Evolutionary conservation across 83 land plant species (phyloP).

Genomic region (Picea mariana): DNA sequence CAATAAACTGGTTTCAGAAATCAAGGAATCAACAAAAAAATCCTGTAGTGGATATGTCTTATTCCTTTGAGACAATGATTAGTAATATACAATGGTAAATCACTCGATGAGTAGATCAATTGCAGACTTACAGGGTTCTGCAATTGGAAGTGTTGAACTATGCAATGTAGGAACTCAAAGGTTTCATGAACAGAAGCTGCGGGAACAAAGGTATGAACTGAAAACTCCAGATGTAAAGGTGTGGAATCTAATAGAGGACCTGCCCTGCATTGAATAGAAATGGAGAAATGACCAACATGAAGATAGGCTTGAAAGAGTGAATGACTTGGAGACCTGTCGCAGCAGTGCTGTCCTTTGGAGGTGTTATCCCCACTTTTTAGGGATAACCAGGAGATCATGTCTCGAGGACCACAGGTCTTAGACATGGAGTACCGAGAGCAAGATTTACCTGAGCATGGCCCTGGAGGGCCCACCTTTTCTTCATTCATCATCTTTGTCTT

Average conservation of each 20-base stretch:
- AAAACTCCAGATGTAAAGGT: constrained; percentile 1
- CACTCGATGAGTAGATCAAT: constrained; percentile 2
- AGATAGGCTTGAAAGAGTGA: constrained; percentile 32
- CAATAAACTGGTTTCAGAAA: too few relatives aligned
- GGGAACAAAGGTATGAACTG: neutral
- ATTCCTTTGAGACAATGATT: neutral
- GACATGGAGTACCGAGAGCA: too few relatives aligned
- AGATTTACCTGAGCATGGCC: too few relatives aligned
- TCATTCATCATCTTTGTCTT: too few relatives aligned
- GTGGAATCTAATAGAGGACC: neutral
- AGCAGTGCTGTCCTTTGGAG: too few relatives aligned
- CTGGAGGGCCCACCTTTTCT: too few relatives aligned
- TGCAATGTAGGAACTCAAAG: constrained; percentile 3
- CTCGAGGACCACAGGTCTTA: too few relatives aligned
- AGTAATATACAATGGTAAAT: neutral
- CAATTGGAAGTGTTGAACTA: neutral
- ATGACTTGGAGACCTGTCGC: constrained; percentile 53
- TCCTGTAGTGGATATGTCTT: constrained; percentile 5
- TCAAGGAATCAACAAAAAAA: too few relatives aligned
- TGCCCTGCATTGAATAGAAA: constrained; percentile 12
- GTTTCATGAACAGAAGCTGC: constrained; percentile 16
- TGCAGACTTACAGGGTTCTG: neutral
- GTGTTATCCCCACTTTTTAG: too few relatives aligned
- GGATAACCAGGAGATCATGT: too few relatives aligned
- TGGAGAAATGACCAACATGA: constrained; percentile 16